Evolutionary conservation across 2,329 filamentous ascomycete genomes (phyloP), one percentile per base, ranked within the genome.

Genomic region (Ceratocystis lukuohia): DNA sequence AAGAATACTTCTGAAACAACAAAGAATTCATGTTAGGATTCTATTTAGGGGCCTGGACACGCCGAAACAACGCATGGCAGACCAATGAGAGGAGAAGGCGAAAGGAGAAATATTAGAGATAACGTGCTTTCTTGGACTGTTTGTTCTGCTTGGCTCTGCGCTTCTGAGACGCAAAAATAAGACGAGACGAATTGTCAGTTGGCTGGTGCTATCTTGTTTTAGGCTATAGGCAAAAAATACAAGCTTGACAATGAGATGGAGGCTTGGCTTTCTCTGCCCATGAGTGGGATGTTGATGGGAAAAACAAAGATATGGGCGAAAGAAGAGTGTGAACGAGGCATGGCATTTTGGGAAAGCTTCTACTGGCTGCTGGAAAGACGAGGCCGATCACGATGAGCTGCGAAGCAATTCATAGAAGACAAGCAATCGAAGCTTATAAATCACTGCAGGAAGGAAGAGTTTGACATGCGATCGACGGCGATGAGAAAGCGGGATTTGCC

Each of bases 141-240:
- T 37, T 37, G 33, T 22, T 22, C 17, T 50, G n/a, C 46, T n/a
- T 50, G 17, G 48, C 20, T 20, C 48, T 10, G 12, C n/a, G 48
- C 22, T 50, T 22, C 48, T 50, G 48, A 50, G n/a, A 50, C 48
- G 37, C 37, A 41, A 50, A 12, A 22, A 10, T 17, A 57, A 57
- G 53, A 57, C 53, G 53, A 57, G 53, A 57, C 5, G 53, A 33
- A 57, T 57, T 57, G 53, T 33, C 53, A 33, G 10, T 57, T 57
- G 25, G 1, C 22, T 28, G 53, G 53, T 5, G 12, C 37, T 41
- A 15, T 17, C 8, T 57, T 57, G 53, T 57, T 57, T 57, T 57
- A 57, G 28, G 53, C 53, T 17, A 57, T 1, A 7, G 15, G 12
- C 53, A 25, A 22, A 5, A 50, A 17, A 12, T 12, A 28, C 3